A percentile compares a stretch with the other conserved stretches of the same genome.
These are phyloP conservation scores for Malania oleifera DNA, from an alignment of 164 flowering plant species.

Conservation along the genomic window DNA sequence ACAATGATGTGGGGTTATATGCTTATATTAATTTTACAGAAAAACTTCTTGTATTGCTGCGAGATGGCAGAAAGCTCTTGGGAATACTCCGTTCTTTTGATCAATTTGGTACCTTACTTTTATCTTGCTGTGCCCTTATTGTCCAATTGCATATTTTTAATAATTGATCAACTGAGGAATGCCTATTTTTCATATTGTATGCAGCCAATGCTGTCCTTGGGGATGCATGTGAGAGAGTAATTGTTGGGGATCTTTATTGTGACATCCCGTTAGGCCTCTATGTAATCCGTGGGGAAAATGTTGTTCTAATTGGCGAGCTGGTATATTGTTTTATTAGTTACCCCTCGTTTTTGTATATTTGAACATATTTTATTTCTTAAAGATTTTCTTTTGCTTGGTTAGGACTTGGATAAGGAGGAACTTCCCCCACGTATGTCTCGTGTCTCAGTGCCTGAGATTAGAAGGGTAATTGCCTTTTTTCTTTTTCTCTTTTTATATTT, in stretches of 20 bases:
- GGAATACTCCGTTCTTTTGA: constrained; percentile 87
- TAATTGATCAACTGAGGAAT: background rate
- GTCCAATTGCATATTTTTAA: background rate
- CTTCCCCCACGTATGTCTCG: constrained; percentile 81
- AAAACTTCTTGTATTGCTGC: constrained; percentile 74
- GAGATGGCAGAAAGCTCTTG: constrained; percentile 80
- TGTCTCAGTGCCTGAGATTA: constrained; percentile 66
- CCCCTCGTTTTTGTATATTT: background rate
- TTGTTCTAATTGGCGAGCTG: constrained; percentile 91
- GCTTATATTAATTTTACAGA: constrained; percentile 35
- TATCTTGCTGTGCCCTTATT: background rate
- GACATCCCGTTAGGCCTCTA: constrained; percentile 92
- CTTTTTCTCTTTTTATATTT: background rate
- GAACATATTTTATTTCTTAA: background rate
- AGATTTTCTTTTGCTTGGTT: constrained; percentile 7
- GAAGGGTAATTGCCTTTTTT: constrained; percentile 36
- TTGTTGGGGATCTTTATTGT: constrained; percentile 86
- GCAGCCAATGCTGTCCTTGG: constrained; percentile 94
- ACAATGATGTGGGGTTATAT: background rate
- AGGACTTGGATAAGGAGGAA: constrained; percentile 77
- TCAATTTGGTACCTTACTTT: constrained; percentile 62
- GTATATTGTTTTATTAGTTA: constrained; percentile 24
- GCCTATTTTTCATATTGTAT: background rate
- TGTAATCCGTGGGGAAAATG: constrained; percentile 94
- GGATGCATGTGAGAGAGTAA: constrained; percentile 87